Conservation (phyloP, 2,329 filamentous ascomycete species). For the Aspergillus unguis region DNA sequence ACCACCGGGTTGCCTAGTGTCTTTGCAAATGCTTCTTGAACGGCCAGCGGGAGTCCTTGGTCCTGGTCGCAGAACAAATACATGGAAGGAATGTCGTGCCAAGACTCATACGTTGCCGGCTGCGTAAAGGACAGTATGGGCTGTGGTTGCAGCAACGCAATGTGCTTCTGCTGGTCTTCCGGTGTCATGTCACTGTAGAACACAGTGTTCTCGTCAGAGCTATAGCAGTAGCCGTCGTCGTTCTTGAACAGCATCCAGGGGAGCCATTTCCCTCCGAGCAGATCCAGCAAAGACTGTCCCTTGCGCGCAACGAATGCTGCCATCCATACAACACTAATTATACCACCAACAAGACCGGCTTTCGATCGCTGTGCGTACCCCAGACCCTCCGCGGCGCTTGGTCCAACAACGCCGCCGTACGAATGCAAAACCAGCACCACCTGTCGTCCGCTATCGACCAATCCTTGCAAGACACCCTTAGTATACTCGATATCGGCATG, state of each 20-base stretch:
- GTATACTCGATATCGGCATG: not conserved
- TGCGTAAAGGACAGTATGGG: not conserved
- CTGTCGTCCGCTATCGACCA: not conserved
- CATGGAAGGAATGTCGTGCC: not conserved
- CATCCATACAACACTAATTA: not conserved
- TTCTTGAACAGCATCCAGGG: conserved; percentile 1
- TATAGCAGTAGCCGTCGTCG: not conserved
- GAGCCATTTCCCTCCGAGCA: not conserved
- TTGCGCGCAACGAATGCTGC: conserved; percentile 1
- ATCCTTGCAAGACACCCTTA: not conserved
- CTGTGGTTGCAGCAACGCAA: not conserved
- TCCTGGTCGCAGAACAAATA: not conserved
- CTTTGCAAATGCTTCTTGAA: not conserved
- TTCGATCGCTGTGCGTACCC: not conserved
- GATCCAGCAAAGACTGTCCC: not conserved
- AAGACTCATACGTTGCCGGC: not conserved
- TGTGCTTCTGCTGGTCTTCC: not conserved
- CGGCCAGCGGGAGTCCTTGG: not conserved
- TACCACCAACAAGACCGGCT: not conserved
- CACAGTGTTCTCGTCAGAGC: not conserved
- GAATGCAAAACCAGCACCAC: conserved; percentile 8
- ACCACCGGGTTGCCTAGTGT: not conserved
- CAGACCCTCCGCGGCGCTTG: not conserved
- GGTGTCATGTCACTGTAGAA: conserved; percentile 8
- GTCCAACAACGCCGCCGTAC: conserved; percentile 1